Evolutionary conservation across 768 basidiomycete genomes (phyloP).

Genomic region (Mycena filopes): DNA sequence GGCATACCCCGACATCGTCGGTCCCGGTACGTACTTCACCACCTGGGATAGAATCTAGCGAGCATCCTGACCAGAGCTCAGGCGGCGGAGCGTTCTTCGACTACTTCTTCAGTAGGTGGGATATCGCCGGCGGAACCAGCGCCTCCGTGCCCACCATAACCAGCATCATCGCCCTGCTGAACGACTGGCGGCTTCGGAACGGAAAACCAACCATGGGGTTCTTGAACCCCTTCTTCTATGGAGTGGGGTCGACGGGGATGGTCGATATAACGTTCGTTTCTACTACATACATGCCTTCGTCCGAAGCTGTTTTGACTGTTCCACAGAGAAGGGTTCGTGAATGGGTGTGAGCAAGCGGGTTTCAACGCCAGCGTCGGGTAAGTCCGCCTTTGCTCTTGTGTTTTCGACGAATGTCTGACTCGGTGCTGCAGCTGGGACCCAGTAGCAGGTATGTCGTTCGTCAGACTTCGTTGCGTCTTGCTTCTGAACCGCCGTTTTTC

Average conservation of each 20-base stretch:
- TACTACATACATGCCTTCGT: too few relatives aligned
- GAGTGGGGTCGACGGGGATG: conserved; percentile 38
- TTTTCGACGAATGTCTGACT: background rate
- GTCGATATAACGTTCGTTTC: conserved; percentile 52
- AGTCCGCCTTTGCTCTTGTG: conserved; percentile 14
- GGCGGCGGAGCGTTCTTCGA: conserved; percentile 45
- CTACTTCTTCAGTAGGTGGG: conserved; percentile 40
- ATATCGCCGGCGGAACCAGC: conserved; percentile 49
- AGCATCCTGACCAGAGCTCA: background rate
- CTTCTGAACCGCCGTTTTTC: too few relatives aligned
- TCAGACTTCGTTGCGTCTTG: too few relatives aligned
- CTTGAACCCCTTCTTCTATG: conserved; percentile 53
- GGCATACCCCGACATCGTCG: conserved; percentile 48
- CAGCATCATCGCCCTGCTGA: conserved; percentile 51
- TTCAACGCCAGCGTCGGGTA: conserved; percentile 25
- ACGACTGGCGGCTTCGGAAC: conserved; percentile 49
- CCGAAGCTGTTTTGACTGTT: too few relatives aligned
- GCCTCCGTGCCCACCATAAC: conserved; percentile 49
- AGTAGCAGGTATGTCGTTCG: conserved; percentile 41
- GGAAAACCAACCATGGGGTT: conserved; percentile 49
- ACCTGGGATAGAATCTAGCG: too few relatives aligned
- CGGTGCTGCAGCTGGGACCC: conserved; percentile 36
- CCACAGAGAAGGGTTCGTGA: conserved; percentile 45
- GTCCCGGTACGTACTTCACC: conserved; percentile 35
- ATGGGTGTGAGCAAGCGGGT: conserved; percentile 44